These are phyloP conservation scores for Cercospora janseana DNA, from an alignment of 2,329 filamentous ascomycete species.

Conservation along the genomic window DNA sequence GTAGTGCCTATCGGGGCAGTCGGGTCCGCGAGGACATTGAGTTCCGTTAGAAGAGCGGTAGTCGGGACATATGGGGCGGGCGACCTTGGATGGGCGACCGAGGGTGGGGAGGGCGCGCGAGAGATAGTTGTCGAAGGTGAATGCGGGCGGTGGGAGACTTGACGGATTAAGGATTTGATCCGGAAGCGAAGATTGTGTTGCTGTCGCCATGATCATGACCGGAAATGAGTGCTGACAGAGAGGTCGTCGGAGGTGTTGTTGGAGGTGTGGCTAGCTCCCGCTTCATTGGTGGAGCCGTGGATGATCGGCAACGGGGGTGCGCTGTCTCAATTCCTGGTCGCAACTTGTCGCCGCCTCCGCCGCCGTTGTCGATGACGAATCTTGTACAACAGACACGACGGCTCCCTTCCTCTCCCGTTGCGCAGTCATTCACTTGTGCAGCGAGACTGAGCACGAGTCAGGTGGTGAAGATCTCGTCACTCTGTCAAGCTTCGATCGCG, in stretches of 20 bases:
- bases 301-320: constrained; percentile 9
- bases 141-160: constrained; percentile 30
- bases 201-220: constrained; percentile 27
- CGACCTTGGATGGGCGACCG: constrained; percentile 37
- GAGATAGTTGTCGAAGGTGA: constrained; percentile 39
- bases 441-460: neutral
- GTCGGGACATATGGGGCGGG: constrained; percentile 72
- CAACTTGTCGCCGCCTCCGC: constrained; percentile 4
- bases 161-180: constrained; percentile 37
- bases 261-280: constrained; percentile 1
- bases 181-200: constrained; percentile 24
- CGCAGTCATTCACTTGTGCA: neutral
- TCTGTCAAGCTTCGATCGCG: neutral
- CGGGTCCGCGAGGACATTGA: constrained; percentile 79
- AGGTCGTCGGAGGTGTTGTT: constrained; percentile 1
- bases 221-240: constrained; percentile 9
- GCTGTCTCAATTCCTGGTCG: constrained; percentile 5
- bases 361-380: constrained; percentile 3
- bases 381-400: neutral
- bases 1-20: constrained; percentile 81
- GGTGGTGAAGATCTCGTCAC: neutral
- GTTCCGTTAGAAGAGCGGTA: constrained; percentile 74
- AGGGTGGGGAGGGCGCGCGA: constrained; percentile 33
- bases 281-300: constrained; percentile 3
- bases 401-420: neutral